Conservation (phyloP, 805 yeast genomes). For the Candida sonorensis region DNA sequence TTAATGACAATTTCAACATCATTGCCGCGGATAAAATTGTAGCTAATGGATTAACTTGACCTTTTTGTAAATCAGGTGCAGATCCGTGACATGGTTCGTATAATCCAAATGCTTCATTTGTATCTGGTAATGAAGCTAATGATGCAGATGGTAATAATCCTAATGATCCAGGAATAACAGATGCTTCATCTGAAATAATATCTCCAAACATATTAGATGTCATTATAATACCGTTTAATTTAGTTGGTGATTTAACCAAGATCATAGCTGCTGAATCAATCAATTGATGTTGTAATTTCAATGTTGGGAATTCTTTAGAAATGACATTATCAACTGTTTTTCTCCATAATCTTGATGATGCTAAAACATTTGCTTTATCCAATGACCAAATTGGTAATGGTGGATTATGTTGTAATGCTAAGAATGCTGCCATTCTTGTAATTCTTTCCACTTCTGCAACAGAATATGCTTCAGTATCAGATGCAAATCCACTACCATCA, state of each 20-base stretch:
- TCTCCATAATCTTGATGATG: slow-evolving; percentile 95
- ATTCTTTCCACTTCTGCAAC: slow-evolving; percentile 92
- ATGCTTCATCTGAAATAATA: slow-evolving; percentile 95
- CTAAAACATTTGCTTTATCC: slow-evolving; percentile 96
- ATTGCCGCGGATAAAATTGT: slow-evolving; percentile 93
- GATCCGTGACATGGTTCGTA: slow-evolving; percentile 99
- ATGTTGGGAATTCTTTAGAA: slow-evolving; percentile 81
- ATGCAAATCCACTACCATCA: slow-evolving; percentile 77
- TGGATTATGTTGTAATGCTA: slow-evolving; percentile 89
- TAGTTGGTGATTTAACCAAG: slow-evolving; percentile 83
- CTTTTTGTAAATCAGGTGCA: slow-evolving; percentile 86
- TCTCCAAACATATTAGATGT: slow-evolving; percentile 98
- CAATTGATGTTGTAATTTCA: slow-evolving; percentile 84
- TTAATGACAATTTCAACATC: slow-evolving; percentile 91
- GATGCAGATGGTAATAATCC: slow-evolving; percentile 96
- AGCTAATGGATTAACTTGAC: slow-evolving; percentile 93
- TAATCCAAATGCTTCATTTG: slow-evolving; percentile 88
- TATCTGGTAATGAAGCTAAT: slow-evolving; percentile 92
- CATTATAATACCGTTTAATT: slow-evolving; percentile 85
- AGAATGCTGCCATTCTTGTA: slow-evolving; percentile 96
- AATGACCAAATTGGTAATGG: slow-evolving; percentile 94
- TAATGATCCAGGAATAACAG: slow-evolving; percentile 95
- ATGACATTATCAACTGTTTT: slow-evolving; percentile 84
- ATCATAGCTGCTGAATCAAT: slow-evolving; percentile 99
- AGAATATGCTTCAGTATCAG: slow-evolving; percentile 89